A percentile compares a stretch with the other conserved stretches of the same genome.
phyloP scores from a whole-genome alignment of 768 basidiomycete genomes.

The Phylloporus arenicola region DNA sequence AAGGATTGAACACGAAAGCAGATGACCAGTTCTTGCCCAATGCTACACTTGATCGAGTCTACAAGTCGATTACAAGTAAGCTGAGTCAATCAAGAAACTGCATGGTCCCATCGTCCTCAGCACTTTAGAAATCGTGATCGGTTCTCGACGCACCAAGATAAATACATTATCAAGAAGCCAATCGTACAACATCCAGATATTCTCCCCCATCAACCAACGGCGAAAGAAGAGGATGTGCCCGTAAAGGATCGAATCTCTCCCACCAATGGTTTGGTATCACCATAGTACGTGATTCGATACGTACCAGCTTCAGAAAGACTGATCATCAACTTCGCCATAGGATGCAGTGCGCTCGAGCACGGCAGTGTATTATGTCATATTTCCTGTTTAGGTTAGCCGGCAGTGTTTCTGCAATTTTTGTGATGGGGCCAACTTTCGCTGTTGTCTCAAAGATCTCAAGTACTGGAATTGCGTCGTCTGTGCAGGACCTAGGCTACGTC shows the following conservation, averaged over 20 bases:
- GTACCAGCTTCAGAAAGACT: slow-evolving; percentile 45
- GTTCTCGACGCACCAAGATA: not conserved
- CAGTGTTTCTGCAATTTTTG: no score
- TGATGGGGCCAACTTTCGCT: no score
- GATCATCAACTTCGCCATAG: no score
- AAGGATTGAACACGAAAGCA: no score
- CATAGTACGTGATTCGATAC: slow-evolving; percentile 67
- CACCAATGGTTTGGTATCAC: slow-evolving; percentile 67
- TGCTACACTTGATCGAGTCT: not conserved
- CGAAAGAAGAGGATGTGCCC: slow-evolving; percentile 61
- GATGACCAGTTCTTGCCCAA: no score
- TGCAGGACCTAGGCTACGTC: no score
- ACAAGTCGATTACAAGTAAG: not conserved
- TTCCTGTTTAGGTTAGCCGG: no score
- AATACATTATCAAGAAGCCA: not conserved
- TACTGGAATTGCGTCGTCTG: no score
- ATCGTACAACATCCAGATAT: not conserved
- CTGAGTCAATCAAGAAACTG: not conserved
- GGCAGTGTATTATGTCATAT: no score
- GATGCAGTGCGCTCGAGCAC: no score
- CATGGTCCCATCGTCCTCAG: no score
- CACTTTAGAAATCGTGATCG: not conserved
- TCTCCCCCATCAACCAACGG: slow-evolving; percentile 32
- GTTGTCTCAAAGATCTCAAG: no score
- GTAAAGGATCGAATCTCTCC: slow-evolving; percentile 61